Evolutionary conservation across 495 filamentous ascomycete species (phyloP), one percentile per base, ranked within the genome.

Genomic region (Penicillium coprophilum): DNA sequence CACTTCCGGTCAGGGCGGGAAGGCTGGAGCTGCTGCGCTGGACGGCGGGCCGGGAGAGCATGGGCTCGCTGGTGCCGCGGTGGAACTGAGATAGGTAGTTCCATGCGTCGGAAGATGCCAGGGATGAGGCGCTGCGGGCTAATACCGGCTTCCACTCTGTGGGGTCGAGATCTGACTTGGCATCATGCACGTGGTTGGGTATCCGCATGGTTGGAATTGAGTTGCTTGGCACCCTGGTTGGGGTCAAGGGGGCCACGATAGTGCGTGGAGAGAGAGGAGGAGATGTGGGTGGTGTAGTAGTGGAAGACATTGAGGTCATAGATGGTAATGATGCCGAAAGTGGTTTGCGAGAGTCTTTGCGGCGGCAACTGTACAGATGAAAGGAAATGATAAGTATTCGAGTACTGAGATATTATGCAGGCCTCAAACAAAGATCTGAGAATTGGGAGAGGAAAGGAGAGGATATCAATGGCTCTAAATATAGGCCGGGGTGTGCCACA

Each of bases 111-210:
- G 76, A 77, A 31, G 71, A 71, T 32, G 68, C 69, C 52, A 70
- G 64, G 7, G 67, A 61, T 41, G 55, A 64, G 23, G 54, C 41
- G 41, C 64, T 45, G 36, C 52, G 27, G 28, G 55, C 48, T 80
- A 77, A 71, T 62, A 78, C 71, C n/a, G 80, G 80, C 71, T 82
- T 82, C 80, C 80, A 82, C 68, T 82, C 80, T 50, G 77, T 77
- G 61, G 80, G 80, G 66, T 82, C 80, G 56, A 78, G 77, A 80
- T 82, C 80, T 61, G 77, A 65, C 53, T 73, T 75, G 71, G 61
- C 61, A 40, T 75, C 65, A 53, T 75, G 71, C 49, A 63, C 47
- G 48, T 70, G 65, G 55, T 61, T 52, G 34, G 73, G 71, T 81
- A 81, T 80, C 70, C 76, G 67, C 53, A 69, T 60, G 55, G 64